phyloP scores from a whole-genome alignment of 306 rosid species.

The Fragaria ananassa region DNA sequence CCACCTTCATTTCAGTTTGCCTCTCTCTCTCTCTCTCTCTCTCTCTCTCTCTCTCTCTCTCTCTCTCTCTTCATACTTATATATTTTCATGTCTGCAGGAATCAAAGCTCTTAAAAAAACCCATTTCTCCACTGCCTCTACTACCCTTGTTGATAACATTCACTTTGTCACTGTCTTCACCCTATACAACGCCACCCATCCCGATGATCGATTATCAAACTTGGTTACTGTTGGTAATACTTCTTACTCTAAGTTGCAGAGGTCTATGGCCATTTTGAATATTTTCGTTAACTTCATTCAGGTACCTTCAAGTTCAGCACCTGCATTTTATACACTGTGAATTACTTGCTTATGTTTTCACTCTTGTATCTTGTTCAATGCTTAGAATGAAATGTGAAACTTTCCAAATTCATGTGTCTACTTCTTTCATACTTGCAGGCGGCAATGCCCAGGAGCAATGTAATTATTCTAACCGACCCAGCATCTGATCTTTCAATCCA shows the following conservation, averaged over 20 bases:
- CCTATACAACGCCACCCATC: constrained; percentile 54
- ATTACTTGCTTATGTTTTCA: neutral
- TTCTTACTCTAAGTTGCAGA: constrained; percentile 60
- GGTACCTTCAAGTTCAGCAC: constrained; percentile 33
- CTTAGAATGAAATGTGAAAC: neutral
- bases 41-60: neutral
- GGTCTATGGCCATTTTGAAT: constrained; percentile 75
- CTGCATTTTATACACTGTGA: too few relatives aligned
- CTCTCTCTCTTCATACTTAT: neutral
- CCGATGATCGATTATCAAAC: constrained; percentile 41
- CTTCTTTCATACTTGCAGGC: constrained; percentile 48
- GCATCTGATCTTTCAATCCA: constrained; percentile 63
- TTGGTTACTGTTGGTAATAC: constrained; percentile 55
- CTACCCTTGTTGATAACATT: constrained; percentile 34
- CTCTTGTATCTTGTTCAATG: neutral
- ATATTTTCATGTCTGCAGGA: constrained; percentile 43
- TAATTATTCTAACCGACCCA: constrained; percentile 73
- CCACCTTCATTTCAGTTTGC: too few relatives aligned
- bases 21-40: neutral
- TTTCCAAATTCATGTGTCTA: constrained; percentile 6
- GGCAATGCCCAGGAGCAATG: constrained; percentile 66
- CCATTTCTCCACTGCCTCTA: constrained; percentile 25
- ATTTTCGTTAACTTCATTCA: constrained; percentile 73
- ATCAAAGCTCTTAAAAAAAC: constrained; percentile 70
- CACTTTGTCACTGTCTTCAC: constrained; percentile 76